Conservation (phyloP, 352 stramenopile species). For the Globisporangium perplexum region DNA sequence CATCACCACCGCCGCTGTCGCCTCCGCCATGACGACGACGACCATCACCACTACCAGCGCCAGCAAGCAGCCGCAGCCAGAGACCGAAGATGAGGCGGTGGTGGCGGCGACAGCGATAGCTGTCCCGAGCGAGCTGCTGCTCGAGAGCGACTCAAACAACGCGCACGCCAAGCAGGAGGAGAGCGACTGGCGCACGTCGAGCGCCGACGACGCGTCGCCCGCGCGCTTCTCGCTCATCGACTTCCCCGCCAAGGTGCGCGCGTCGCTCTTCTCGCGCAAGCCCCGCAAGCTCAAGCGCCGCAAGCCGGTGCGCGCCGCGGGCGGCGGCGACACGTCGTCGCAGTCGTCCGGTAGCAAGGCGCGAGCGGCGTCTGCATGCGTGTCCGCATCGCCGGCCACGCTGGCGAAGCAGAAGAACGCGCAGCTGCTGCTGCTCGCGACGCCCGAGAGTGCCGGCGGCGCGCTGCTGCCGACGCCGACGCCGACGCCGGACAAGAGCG, state of each 20-base stretch:
- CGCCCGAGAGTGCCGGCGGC: neutral
- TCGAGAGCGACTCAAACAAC: constrained; percentile 5
- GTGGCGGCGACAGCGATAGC: neutral
- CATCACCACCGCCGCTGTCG: neutral
- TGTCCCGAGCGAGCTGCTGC: neutral
- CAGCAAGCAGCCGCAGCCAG: neutral
- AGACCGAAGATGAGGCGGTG: constrained; percentile 1
- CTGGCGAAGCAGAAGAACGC: neutral
- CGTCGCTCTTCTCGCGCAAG: constrained; percentile 33
- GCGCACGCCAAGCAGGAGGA: constrained; percentile 8
- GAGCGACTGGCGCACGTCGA: constrained; percentile 47
- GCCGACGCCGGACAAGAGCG: constrained; percentile 22
- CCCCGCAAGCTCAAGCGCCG: constrained; percentile 22
- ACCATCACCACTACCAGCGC: neutral
- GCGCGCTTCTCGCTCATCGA: constrained; percentile 40
- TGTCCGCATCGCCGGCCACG: neutral
- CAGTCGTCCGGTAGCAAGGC: constrained; percentile 7
- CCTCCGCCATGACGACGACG: neutral
- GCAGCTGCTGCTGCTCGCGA: neutral
- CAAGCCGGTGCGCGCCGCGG: constrained; percentile 10
- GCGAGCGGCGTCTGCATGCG: constrained; percentile 22
- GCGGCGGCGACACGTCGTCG: constrained; percentile 5
- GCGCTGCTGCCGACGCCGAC: neutral
- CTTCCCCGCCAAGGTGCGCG: constrained; percentile 32
- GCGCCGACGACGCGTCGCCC: constrained; percentile 24